Percentiles rank a stretch among this genome's conserved stretches.
Conservation (phyloP, 768 basidiomycete species). For the Clavulina sp. region DNA sequence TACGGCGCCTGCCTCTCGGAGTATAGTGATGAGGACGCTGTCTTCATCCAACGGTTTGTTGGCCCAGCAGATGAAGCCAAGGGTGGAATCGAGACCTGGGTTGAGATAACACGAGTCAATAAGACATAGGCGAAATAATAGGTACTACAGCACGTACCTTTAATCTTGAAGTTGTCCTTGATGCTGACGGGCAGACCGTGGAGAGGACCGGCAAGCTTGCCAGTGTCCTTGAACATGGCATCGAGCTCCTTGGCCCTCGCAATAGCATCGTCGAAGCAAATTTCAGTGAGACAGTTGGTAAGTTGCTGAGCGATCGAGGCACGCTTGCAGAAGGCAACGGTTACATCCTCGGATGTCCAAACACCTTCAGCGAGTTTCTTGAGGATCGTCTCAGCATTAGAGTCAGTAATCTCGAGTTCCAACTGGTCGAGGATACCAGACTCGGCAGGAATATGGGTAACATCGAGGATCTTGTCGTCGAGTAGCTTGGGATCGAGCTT, state of each 20-base stretch:
- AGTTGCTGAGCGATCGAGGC: conserved; percentile 68
- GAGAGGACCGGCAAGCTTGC: conserved; percentile 48
- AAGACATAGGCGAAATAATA: conserved; percentile 33
- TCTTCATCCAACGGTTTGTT: conserved; percentile 41
- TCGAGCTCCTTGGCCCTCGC: conserved; percentile 49
- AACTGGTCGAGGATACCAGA: conserved; percentile 38
- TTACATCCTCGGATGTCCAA: conserved; percentile 53
- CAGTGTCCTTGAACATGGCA: conserved; percentile 38
- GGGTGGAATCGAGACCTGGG: too few relatives aligned
- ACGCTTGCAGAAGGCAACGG: conserved; percentile 56
- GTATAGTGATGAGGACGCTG: conserved; percentile 43
- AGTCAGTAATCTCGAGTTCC: conserved; percentile 47
- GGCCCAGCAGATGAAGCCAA: conserved; percentile 60
- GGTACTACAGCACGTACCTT: conserved; percentile 53
- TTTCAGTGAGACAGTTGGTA: conserved; percentile 66
- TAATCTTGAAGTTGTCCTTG: conserved; percentile 55
- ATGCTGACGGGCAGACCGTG: conserved; percentile 61
- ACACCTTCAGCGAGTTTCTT: conserved; percentile 31
- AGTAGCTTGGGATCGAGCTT: too few relatives aligned
- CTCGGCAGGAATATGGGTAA: conserved; percentile 34
- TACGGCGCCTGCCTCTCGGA: conserved; percentile 52
- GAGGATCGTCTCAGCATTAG: conserved; percentile 34
- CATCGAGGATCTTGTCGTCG: conserved; percentile 33
- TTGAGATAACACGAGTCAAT: background rate
- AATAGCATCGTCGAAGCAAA: conserved; percentile 60